Percentiles rank a stretch among this genome's conserved stretches.
Evolutionary conservation across 805 yeast species (phyloP).

Genomic region (Cyberlindnera suaveolens): DNA sequence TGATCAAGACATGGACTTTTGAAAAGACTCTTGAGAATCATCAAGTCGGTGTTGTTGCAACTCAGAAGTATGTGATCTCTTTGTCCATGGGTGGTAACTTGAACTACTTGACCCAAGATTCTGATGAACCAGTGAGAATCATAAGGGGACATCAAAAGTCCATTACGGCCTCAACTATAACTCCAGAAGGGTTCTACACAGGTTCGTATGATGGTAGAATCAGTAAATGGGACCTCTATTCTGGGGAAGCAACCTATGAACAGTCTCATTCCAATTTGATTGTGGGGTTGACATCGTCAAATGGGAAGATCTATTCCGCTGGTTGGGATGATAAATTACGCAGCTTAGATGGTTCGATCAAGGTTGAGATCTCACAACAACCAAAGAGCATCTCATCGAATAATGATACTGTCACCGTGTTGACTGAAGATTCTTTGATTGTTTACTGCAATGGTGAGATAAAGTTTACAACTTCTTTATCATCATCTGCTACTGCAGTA

Average conservation of each 20-base stretch:
- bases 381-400: constrained; percentile 41
- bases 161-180: constrained; percentile 51
- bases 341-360: constrained; percentile 24
- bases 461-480: constrained; percentile 25
- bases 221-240: constrained; percentile 45
- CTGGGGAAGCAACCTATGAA: constrained; percentile 32
- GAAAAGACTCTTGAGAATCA: constrained; percentile 51
- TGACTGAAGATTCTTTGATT: constrained; percentile 30
- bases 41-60: constrained; percentile 71
- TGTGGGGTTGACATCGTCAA: constrained; percentile 38
- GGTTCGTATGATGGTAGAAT: constrained; percentile 85
- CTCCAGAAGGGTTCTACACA: constrained; percentile 33
- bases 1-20: constrained; percentile 45
- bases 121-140: constrained; percentile 26
- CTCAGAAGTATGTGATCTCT: constrained; percentile 55
- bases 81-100: constrained; percentile 69
- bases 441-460: constrained; percentile 29
- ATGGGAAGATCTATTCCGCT: constrained; percentile 37
- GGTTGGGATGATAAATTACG: constrained; percentile 88
- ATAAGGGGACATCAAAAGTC: constrained; percentile 79
- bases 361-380: constrained; percentile 37
- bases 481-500: constrained; percentile 39
- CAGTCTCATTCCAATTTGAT: constrained; percentile 61
- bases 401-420: constrained; percentile 32
- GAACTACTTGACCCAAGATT: constrained; percentile 44